Conservation (phyloP, 2,329 filamentous ascomycete species). For the Nigrograna mackinnonii region DNA sequence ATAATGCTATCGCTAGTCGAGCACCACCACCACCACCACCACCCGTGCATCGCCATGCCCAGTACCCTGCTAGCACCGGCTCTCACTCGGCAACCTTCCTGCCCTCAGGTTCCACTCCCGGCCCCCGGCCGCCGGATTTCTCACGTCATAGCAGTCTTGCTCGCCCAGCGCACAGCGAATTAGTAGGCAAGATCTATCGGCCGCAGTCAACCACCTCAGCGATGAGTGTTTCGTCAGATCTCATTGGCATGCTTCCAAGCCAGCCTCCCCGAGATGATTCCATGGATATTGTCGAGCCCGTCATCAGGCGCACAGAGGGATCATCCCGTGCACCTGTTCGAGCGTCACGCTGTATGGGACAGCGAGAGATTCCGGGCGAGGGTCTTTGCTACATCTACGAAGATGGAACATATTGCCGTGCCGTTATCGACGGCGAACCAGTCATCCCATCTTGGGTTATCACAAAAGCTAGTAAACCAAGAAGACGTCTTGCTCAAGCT, state of each 20-base stretch:
- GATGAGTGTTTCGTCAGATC: constrained; percentile 23
- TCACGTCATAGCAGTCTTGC: constrained; percentile 25
- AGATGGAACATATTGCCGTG: constrained; percentile 80
- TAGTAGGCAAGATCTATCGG: constrained; percentile 20
- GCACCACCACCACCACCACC: constrained; percentile 30
- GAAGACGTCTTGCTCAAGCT: constrained; percentile 89
- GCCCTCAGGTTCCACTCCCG: constrained; percentile 23
- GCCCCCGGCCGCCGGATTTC: constrained; percentile 22
- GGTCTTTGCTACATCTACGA: constrained; percentile 86
- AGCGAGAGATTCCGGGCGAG: constrained; percentile 71
- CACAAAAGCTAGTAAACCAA: constrained; percentile 90
- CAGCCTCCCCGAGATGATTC: constrained; percentile 29
- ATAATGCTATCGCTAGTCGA: constrained; percentile 31
- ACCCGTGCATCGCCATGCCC: constrained; percentile 29
- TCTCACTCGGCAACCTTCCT: constrained; percentile 24
- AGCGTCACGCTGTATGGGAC: constrained; percentile 38
- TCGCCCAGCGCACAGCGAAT: constrained; percentile 23
- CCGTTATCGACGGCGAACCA: constrained; percentile 79
- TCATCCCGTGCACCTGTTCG: constrained; percentile 34
- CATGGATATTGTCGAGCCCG: constrained; percentile 30
- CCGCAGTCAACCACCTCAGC: constrained; percentile 26
- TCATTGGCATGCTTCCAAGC: constrained; percentile 12
- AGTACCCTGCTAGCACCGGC: constrained; percentile 19
- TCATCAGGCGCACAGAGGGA: constrained; percentile 37
- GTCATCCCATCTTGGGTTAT: constrained; percentile 94